Conservation (phyloP, 2,329 filamentous ascomycete species). For the Fusarium pseudonygamai region DNA sequence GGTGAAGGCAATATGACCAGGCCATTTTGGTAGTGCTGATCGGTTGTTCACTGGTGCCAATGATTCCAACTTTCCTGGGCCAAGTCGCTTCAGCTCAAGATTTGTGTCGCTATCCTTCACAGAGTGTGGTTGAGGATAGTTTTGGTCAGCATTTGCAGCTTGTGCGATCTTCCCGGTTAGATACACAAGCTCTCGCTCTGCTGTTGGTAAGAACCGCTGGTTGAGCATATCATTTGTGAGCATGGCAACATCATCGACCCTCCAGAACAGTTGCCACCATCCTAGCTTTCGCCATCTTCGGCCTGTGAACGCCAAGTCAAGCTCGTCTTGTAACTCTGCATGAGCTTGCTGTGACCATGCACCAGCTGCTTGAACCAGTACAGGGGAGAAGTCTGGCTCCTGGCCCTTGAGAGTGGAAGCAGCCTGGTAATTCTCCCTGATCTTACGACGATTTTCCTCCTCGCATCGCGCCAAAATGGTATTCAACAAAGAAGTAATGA, state of each 20-base stretch:
- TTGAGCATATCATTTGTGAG: conserved; percentile 82
- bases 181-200: conserved; percentile 85
- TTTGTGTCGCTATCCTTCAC: conserved; percentile 1
- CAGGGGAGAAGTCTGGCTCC: conserved; percentile 50
- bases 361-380: conserved; percentile 68
- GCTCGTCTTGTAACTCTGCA: conserved; percentile 80
- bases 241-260: conserved; percentile 89
- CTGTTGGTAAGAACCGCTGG: conserved; percentile 77
- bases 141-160: conserved; percentile 43
- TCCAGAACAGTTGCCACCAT: conserved; percentile 97
- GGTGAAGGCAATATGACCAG: conserved; percentile 75
- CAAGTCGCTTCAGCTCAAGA: conserved; percentile 32
- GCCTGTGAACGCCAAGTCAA: conserved; percentile 81
- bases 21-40: conserved; percentile 67
- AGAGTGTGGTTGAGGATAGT: conserved; percentile 51
- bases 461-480: conserved; percentile 62
- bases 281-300: conserved; percentile 79
- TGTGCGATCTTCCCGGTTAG: conserved; percentile 79
- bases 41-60: conserved; percentile 34
- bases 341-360: conserved; percentile 84
- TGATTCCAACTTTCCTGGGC: conserved; percentile 40
- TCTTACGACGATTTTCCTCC: conserved; percentile 52
- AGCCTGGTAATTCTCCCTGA: conserved; percentile 47
- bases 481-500: conserved; percentile 74
- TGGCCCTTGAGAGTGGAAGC: background rate